A percentile compares a stretch with the other conserved stretches of the same genome.
Evolutionary conservation across 176 grass and related monocot species (phyloP).

Genomic region (Carex pumila): DNA sequence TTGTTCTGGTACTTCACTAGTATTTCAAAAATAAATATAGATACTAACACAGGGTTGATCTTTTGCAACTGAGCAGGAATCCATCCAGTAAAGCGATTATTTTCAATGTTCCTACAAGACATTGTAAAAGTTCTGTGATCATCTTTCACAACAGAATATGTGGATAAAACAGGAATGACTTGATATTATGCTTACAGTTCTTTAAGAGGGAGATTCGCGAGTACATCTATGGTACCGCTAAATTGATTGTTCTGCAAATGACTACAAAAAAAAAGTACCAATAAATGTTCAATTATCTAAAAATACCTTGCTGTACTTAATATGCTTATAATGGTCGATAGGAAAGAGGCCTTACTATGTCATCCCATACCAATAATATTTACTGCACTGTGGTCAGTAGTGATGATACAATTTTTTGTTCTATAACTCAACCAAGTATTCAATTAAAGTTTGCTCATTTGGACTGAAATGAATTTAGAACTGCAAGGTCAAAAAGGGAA

Average conservation of each 20-base stretch:
- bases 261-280: slow-evolving; percentile 21
- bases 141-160: slow-evolving; percentile 5
- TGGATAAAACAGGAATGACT: neutral
- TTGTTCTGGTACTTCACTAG: neutral
- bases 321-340: neutral
- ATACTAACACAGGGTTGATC: slow-evolving; percentile 76
- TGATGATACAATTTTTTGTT: neutral
- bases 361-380: neutral
- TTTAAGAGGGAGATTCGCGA: slow-evolving; percentile 59
- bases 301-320: neutral
- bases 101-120: slow-evolving; percentile 57
- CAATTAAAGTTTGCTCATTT: neutral
- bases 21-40: neutral
- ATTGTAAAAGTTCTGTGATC: slow-evolving; percentile 2
- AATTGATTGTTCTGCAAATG: slow-evolving; percentile 85
- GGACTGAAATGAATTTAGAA: neutral
- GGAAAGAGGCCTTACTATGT: neutral
- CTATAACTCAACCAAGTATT: neutral
- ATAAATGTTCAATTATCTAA: neutral
- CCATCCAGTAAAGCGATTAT: slow-evolving; percentile 69
- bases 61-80: slow-evolving; percentile 62
- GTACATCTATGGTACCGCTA: slow-evolving; percentile 54
- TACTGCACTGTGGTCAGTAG: neutral
- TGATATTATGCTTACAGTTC: slow-evolving; percentile 57
- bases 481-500: neutral